A percentile compares a stretch with the other conserved stretches of the same genome.
Evolutionary conservation across 1,139 yeast species (phyloP).

Genomic region (Hyphopichia buzzinii): DNA sequence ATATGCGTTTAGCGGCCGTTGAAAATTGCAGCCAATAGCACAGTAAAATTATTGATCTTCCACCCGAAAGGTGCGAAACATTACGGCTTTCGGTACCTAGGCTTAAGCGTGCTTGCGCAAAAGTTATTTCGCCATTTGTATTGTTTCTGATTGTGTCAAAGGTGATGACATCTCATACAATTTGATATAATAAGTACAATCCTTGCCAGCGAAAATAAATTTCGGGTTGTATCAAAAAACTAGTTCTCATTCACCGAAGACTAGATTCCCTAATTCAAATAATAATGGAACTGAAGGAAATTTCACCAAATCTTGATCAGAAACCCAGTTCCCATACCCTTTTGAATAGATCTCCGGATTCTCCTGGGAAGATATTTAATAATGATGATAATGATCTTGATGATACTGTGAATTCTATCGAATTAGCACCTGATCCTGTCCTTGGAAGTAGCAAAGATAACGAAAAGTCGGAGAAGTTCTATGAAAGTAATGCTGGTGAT

Average conservation of each 20-base stretch:
- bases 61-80: background rate
- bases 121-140: background rate
- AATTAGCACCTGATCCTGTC: background rate
- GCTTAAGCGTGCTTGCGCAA: too few species aligned
- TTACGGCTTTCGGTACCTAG: background rate
- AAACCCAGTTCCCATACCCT: slow-evolving; percentile 2
- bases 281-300: too few species aligned
- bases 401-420: background rate
- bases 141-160: too few species aligned
- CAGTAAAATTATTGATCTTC: background rate
- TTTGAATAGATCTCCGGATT: background rate
- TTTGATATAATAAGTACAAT: too few species aligned
- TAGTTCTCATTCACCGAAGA: too few species aligned
- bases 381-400: background rate
- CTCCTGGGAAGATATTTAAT: background rate
- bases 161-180: too few species aligned
- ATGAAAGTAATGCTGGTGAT: slow-evolving; percentile 55
- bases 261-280: too few species aligned
- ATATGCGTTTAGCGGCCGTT: background rate
- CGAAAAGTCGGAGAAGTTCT: slow-evolving; percentile 17
- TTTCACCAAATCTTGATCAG: too few species aligned
- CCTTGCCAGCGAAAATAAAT: too few species aligned
- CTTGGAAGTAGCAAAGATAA: background rate
- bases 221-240: too few species aligned
- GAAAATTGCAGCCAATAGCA: background rate